These are phyloP conservation scores for Aspergillus latus DNA, from an alignment of 2,329 filamentous ascomycete species.

Conservation along the genomic window DNA sequence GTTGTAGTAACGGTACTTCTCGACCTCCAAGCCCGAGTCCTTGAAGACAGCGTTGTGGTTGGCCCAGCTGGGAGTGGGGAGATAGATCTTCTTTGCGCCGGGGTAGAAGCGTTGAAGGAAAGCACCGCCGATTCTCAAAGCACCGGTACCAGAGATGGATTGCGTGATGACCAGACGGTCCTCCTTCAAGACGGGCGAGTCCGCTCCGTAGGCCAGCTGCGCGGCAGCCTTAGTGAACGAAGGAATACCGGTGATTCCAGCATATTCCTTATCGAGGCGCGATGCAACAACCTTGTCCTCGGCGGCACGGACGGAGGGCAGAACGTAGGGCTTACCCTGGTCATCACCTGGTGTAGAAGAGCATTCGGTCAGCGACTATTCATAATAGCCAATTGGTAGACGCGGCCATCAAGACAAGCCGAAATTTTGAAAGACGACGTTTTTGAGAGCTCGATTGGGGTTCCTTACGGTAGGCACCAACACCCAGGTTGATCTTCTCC, in stretches of 20 bases:
- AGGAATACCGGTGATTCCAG: slow-evolving; percentile 93
- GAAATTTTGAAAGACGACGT: not conserved
- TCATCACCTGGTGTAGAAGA: slow-evolving; percentile 64
- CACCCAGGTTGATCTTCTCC: slow-evolving; percentile 98
- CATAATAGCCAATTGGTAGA: not conserved
- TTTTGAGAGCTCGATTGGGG: not conserved
- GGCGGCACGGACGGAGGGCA: slow-evolving; percentile 85
- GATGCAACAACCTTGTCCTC: slow-evolving; percentile 80
- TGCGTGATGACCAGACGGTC: slow-evolving; percentile 87
- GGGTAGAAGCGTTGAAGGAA: slow-evolving; percentile 93
- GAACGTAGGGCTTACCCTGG: slow-evolving; percentile 95
- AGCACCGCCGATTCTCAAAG: slow-evolving; percentile 87
- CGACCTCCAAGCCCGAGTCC: slow-evolving; percentile 85
- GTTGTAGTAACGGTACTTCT: slow-evolving; percentile 99
- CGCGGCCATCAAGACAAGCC: not conserved
- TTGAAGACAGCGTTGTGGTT: slow-evolving; percentile 97
- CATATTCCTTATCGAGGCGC: slow-evolving; percentile 93
- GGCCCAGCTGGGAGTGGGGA: slow-evolving; percentile 94
- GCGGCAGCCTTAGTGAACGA: slow-evolving; percentile 92
- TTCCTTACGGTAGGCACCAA: slow-evolving; percentile 82
- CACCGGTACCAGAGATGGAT: slow-evolving; percentile 96
- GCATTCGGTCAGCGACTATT: not conserved
- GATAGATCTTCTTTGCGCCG: slow-evolving; percentile 90
- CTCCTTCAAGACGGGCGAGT: slow-evolving; percentile 71
- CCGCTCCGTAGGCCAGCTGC: slow-evolving; percentile 81